These are phyloP conservation scores for Sonneratia alba DNA, from an alignment of 345 rosid species.

Conservation along the genomic window DNA sequence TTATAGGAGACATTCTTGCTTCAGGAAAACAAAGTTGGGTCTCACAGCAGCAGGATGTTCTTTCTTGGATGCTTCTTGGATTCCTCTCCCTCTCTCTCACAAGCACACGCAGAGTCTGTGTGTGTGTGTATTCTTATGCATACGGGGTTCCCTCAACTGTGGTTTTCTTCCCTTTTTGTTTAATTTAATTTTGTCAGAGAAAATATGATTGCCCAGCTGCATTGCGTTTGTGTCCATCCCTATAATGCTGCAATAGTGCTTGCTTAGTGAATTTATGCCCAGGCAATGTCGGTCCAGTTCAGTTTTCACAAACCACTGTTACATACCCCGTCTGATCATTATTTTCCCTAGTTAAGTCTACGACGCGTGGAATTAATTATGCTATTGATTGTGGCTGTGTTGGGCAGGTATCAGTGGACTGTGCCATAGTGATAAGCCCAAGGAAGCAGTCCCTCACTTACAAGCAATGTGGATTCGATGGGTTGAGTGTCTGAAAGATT, in stretches of 20 bases:
- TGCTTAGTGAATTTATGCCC: background rate
- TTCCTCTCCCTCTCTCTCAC: background rate
- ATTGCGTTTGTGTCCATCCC: background rate
- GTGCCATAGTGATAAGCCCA: conserved; percentile 87
- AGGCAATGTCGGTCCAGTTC: background rate
- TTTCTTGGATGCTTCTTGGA: background rate
- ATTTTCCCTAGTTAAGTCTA: no score
- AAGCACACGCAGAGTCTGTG: no score
- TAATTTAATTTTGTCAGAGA: background rate
- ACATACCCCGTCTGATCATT: no score
- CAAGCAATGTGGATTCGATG: conserved; percentile 98
- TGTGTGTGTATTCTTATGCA: no score
- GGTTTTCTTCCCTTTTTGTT: background rate
- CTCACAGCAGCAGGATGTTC: background rate
- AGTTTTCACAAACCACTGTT: background rate
- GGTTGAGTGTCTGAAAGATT: conserved; percentile 46
- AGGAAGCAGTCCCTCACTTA: conserved; percentile 79
- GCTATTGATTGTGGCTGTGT: background rate
- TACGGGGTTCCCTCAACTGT: no score
- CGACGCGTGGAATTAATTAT: background rate
- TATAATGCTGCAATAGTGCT: background rate
- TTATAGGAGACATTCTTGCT: background rate
- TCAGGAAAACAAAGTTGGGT: background rate
- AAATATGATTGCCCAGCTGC: background rate
- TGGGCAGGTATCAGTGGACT: conserved; percentile 80